Evolutionary conservation across 306 rosid genomes (phyloP).

Genomic region (Dryas alaskensis): DNA sequence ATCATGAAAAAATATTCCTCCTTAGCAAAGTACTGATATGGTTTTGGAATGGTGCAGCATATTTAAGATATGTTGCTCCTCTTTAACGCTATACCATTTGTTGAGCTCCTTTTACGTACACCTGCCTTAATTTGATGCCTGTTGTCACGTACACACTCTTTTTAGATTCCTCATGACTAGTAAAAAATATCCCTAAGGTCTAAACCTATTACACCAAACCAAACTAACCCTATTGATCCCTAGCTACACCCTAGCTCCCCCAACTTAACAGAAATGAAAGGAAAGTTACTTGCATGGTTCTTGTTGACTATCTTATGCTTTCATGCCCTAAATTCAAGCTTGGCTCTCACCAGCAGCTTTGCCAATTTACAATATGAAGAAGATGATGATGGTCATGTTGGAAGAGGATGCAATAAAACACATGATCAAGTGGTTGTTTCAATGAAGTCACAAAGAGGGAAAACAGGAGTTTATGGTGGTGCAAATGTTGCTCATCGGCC

Average conservation of each 20-base stretch:
- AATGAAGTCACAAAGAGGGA: slow-evolving; percentile 21
- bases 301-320: slow-evolving; percentile 8
- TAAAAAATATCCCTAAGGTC: not conserved
- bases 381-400: not conserved
- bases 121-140: too few relatives aligned
- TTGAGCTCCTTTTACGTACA: not conserved
- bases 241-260: too few relatives aligned
- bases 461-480: slow-evolving; percentile 20
- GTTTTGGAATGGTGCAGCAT: not conserved
- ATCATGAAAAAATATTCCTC: not conserved
- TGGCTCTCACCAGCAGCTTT: not conserved
- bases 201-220: not conserved
- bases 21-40: not conserved
- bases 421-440: not conserved
- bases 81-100: not conserved
- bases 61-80: not conserved
- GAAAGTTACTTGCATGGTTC: slow-evolving; percentile 7
- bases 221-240: not conserved
- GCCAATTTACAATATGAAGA: not conserved
- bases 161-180: not conserved
- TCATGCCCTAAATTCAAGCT: not conserved
- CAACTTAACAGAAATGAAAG: not conserved
- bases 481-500: slow-evolving; percentile 11
- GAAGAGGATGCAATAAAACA: too few relatives aligned
- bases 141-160: not conserved